Base-by-base conservation (phyloP, 179 eudicot genomes). In the Corrigiola litoralis region DNA sequence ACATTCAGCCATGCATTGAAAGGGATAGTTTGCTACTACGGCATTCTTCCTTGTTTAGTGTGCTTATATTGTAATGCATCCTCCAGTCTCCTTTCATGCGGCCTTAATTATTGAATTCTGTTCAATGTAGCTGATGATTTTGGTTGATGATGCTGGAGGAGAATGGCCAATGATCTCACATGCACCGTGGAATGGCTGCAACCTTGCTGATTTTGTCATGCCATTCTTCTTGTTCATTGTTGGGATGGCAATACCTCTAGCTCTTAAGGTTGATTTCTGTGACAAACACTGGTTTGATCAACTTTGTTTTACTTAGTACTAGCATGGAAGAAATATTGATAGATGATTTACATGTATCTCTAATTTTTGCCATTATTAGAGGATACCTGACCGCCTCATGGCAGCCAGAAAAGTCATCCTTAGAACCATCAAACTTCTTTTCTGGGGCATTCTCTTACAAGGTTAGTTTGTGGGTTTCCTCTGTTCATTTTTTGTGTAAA, bases 141-240 rank as follows among this genome's bases (percentile, higher is more conserved):
- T 92, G 80, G 98, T 89, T 38, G 98, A 92, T 84, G 96, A 92
- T 75, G 98, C 92, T 61, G 98, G 98, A 68, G 98, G 83, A 32
- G 87, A 83, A 34, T 92, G 91, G 91, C 96, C 95, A 28, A 77
- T 69, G 80, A 89, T 92, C n/a, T 46, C 78, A 21, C 98, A 89
- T 72, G 91, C 98, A 16, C 98, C 95, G 18, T 92, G 98, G 98
- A 83, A 85, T 40, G 96, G 98, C 16, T 84, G 88, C 82, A 82
- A 79, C 47, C 84, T 92, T 23, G 98, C 98, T 63, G 98, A 89
- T 75, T 92, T 92, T 69, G 98, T 92, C 67, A 92, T 92, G 98
- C 98, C 98, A 0, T 92, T 89, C 66, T 92, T 92, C 70, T 85
- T 92, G 45, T 92, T 92, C 69, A 92, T 87, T 61, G 96, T 92